Conservation (phyloP, 2,329 filamentous ascomycete species). For the Colletotrichum eremochloae region DNA sequence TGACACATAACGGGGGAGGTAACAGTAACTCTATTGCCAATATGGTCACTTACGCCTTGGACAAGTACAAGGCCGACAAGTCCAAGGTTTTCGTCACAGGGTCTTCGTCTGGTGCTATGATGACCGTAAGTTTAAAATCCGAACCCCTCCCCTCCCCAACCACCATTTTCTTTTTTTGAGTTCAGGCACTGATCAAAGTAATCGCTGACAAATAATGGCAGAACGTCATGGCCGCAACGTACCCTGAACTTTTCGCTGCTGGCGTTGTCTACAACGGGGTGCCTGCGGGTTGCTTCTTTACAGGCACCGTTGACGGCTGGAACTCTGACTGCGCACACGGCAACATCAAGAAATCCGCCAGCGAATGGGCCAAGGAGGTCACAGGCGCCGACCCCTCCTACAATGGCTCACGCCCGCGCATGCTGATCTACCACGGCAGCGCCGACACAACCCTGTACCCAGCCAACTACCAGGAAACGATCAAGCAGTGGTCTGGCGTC, state of each 20-base stretch:
- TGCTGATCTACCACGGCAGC: slow-evolving; percentile 72
- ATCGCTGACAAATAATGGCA: background rate
- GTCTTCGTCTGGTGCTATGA: slow-evolving; percentile 38
- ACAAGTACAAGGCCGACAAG: slow-evolving; percentile 62
- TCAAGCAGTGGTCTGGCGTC: slow-evolving; percentile 68
- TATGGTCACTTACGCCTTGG: slow-evolving; percentile 65
- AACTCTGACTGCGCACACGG: slow-evolving; percentile 68
- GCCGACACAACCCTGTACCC: slow-evolving; percentile 63
- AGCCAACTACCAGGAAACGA: slow-evolving; percentile 69
- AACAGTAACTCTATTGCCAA: slow-evolving; percentile 65
- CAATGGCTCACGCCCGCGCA: slow-evolving; percentile 62
- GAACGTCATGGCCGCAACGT: slow-evolving; percentile 44
- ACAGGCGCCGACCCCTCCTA: slow-evolving; percentile 64
- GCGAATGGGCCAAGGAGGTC: slow-evolving; percentile 57
- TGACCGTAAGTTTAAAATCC: slow-evolving; percentile 22
- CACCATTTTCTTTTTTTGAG: background rate
- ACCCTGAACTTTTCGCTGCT: slow-evolving; percentile 68
- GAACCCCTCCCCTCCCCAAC: background rate
- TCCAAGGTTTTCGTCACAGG: slow-evolving; percentile 64
- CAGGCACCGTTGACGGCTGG: slow-evolving; percentile 61
- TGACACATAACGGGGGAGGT: slow-evolving; percentile 65
- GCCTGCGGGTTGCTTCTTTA: slow-evolving; percentile 66
- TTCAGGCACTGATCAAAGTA: background rate
- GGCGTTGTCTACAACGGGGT: slow-evolving; percentile 65
- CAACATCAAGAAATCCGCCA: slow-evolving; percentile 56